Base-by-base conservation (phyloP, 2,329 filamentous ascomycete species). In the Teratosphaeria destructans region DNA sequence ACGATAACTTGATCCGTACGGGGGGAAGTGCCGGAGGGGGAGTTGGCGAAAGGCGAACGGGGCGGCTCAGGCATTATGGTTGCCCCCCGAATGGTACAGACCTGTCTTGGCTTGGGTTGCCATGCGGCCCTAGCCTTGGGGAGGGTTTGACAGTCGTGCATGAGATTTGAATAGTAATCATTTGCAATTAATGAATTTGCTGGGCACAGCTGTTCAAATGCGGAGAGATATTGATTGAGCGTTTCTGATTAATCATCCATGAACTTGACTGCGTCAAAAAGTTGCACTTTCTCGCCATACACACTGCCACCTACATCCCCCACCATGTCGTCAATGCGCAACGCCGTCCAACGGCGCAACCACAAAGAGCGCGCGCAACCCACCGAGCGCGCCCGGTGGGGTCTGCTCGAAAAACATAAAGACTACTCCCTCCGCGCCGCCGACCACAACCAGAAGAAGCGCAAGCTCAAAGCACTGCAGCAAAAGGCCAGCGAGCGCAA, bases 351-450 rank as follows among this genome's bases (percentile, higher is more conserved):
- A 67, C 84, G 90, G 75, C 90, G 90, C 71, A 87, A 90, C 66
- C 93, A 97, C 76, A 84, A 87, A 67, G 94, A 97, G 81, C 87
- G 94, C 68, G 89, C 89, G 39, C 94, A 97, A 74, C 89, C 92
- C 49, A 76, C 84, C 64, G 89, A 92, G 72, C 89, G 94, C 57
- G 79, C 86, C 65, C 90, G 90, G 78, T 90, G 91, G 76, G 94
- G 94, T 64, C 83, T 97, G 26, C 85, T 97, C 62, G 94, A 97
- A 75, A 97, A 99, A 78, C 89, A 94, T 81, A 96, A 96, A 78
- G 84, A 87, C 74, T 87, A 87, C 76, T 81, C 82, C 61, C 81
- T 86, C 60, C 83, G 84, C 57, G 84, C 84, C 19, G 77, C 79
- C 71, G 84, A 86, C 74, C 84, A 85, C 76, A 83, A 84, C 66